Evolutionary conservation across 345 rosid species (phyloP).

Genomic region (Eucalyptus urophylla): DNA sequence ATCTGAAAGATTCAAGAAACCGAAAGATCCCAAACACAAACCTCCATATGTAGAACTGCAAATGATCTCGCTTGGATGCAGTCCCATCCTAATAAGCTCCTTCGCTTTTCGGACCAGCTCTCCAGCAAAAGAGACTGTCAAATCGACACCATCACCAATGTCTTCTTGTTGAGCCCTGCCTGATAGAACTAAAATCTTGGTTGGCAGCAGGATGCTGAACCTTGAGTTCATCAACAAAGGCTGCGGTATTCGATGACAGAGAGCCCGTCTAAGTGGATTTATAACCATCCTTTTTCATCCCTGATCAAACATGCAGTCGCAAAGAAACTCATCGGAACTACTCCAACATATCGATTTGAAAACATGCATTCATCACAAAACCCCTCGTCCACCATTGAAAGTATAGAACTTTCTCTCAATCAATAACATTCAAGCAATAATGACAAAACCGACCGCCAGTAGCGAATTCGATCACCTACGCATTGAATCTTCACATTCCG

Average conservation of each 20-base stretch:
- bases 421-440: neutral
- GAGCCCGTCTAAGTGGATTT: conserved; percentile 72
- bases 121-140: conserved; percentile 82
- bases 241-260: conserved; percentile 77
- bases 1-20: conserved; percentile 14
- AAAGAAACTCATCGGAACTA: neutral
- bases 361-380: neutral
- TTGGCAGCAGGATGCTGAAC: conserved; percentile 97
- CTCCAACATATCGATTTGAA: neutral
- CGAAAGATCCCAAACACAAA: neutral
- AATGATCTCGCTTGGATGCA: conserved; percentile 89
- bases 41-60: conserved; percentile 23
- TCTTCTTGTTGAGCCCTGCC: conserved; percentile 93
- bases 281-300: conserved; percentile 95
- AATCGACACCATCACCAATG: conserved; percentile 88
- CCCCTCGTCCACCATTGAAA: neutral
- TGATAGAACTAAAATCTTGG: conserved; percentile 74
- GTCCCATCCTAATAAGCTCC: conserved; percentile 84
- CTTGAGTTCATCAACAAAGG: conserved; percentile 84
- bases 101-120: conserved; percentile 81
- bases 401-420: neutral
- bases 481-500: neutral
- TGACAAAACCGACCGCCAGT: neutral
- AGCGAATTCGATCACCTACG: neutral
- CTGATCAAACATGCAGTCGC: conserved; percentile 6